phyloP scores from a whole-genome alignment of 2,329 filamentous ascomycete genomes.

The Paradendryphiella salina region DNA sequence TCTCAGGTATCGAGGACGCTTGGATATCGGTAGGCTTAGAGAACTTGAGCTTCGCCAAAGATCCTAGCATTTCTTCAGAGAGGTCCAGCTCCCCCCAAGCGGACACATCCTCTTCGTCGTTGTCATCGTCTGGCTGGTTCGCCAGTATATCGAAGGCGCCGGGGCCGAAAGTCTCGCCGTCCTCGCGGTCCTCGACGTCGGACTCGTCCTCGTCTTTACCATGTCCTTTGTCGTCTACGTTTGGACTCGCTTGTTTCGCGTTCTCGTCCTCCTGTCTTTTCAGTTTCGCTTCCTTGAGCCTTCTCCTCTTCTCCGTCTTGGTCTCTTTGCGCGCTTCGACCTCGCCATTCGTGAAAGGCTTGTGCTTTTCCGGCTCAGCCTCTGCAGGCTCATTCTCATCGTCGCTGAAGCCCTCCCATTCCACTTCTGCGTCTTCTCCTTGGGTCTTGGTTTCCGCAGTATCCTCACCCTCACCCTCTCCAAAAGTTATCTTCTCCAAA shows the following conservation, averaged over 20 bases:
- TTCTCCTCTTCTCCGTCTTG: slow-evolving; percentile 21
- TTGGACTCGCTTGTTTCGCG: slow-evolving; percentile 7
- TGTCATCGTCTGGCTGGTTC: slow-evolving; percentile 54
- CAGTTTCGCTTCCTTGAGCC: slow-evolving; percentile 18
- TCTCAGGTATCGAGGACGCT: slow-evolving; percentile 74
- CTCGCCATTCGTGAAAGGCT: slow-evolving; percentile 43
- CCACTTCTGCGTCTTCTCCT: slow-evolving; percentile 18
- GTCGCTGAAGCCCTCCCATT: slow-evolving; percentile 39
- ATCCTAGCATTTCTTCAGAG: slow-evolving; percentile 70
- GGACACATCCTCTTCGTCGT: slow-evolving; percentile 70
- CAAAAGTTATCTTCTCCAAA: slow-evolving; percentile 28
- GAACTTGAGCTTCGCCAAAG: slow-evolving; percentile 80
- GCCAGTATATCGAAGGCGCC: slow-evolving; percentile 60
- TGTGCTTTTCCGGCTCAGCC: not conserved
- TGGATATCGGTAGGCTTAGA: slow-evolving; percentile 82
- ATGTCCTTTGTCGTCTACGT: slow-evolving; percentile 9
- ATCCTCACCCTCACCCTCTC: slow-evolving; percentile 15
- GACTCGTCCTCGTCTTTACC: slow-evolving; percentile 26
- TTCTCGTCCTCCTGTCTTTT: slow-evolving; percentile 33
- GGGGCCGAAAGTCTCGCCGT: slow-evolving; percentile 36
- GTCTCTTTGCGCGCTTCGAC: slow-evolving; percentile 14
- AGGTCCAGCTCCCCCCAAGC: slow-evolving; percentile 77
- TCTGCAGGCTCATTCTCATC: slow-evolving; percentile 10
- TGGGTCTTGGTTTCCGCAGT: not conserved
- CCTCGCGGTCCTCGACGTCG: slow-evolving; percentile 21